Percentiles rank a stretch among this genome's conserved stretches.
phyloP scores from a whole-genome alignment of 768 basidiomycete species.

The Hygrocybe punicea region DNA sequence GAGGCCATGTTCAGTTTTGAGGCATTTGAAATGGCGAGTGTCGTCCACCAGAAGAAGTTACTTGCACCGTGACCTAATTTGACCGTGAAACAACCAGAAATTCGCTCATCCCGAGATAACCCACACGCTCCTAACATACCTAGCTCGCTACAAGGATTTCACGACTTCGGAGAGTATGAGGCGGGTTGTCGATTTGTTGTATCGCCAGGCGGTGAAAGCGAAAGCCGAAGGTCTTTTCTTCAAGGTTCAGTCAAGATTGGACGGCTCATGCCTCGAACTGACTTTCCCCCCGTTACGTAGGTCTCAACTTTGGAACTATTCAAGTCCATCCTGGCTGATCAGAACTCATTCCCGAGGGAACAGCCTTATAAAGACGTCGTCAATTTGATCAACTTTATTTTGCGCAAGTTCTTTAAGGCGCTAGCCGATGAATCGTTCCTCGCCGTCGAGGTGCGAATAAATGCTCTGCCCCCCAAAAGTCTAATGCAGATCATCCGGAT shows the following conservation, averaged over 20 bases:
- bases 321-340: conserved; percentile 79
- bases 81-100: conserved; percentile 51
- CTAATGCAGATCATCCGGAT: conserved; percentile 5
- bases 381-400: conserved; percentile 77
- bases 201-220: conserved; percentile 84
- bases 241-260: conserved; percentile 55
- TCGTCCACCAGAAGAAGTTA: conserved; percentile 6
- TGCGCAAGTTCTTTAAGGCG: conserved; percentile 93
- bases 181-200: conserved; percentile 82
- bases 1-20: conserved; percentile 93
- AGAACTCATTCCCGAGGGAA: conserved; percentile 72
- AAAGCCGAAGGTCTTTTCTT: conserved; percentile 96
- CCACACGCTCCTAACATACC: conserved; percentile 76
- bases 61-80: conserved; percentile 6
- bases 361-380: conserved; percentile 81
- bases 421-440: conserved; percentile 81
- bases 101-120: conserved; percentile 87
- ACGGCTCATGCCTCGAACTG: conserved; percentile 19
- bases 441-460: conserved; percentile 70
- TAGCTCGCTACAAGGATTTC: conserved; percentile 83
- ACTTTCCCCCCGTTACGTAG: conserved; percentile 41
- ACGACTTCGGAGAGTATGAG: conserved; percentile 78
- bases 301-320: conserved; percentile 88
- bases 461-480: conserved; percentile 7
- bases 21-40: conserved; percentile 78